Evolutionary conservation across 2,329 filamentous ascomycete species (phyloP), one percentile per base, ranked within the genome.

Genomic region (Elsinoe perseae): DNA sequence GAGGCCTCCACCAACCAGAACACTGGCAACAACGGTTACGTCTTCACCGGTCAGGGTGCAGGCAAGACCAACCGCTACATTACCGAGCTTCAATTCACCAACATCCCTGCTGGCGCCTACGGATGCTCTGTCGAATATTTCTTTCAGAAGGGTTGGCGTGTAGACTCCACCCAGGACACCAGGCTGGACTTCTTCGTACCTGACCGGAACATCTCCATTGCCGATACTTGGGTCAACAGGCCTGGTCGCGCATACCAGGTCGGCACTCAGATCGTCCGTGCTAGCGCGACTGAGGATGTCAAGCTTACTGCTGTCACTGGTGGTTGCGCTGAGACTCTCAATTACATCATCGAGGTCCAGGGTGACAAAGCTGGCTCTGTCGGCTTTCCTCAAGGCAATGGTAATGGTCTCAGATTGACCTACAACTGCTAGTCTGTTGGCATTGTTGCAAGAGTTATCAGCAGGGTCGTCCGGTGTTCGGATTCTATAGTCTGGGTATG

Each of bases 81-180:
- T 30, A 36, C 48, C 48, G 48, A 52, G 20, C 48, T 52, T 4
- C 48, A 52, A 20, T 52, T 52, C 48, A 52, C 48, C 28, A 52
- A 52, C 30, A 32, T 52, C 20, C 48, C 48, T 20, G 32, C 44
- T 34, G 23, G 21, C 23, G 34, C 55, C 21, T 42, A 57, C 46
- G 55, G 55, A 44, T 57, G 55, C 34, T 52, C 44, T 12, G 55
- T 56, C 42, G 54, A 46, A 60, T 56, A 57, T 44, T 58, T 52
- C 27, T 52, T 52, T 30, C 20, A 25, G 18, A 28, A 34, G 25
- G 30, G 48, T 10, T 32, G 28, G 30, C 48, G 48, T 9, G 48
- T 52, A 28, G 48, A 52, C 28, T 52, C 28, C 20, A 32, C 25
- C 27, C 28, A 34, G 6, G 48, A 32, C 48, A 52, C 48, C 6